Base-by-base conservation (phyloP, 1,139 yeast genomes). In the Hyphopichia buzzinii region DNA sequence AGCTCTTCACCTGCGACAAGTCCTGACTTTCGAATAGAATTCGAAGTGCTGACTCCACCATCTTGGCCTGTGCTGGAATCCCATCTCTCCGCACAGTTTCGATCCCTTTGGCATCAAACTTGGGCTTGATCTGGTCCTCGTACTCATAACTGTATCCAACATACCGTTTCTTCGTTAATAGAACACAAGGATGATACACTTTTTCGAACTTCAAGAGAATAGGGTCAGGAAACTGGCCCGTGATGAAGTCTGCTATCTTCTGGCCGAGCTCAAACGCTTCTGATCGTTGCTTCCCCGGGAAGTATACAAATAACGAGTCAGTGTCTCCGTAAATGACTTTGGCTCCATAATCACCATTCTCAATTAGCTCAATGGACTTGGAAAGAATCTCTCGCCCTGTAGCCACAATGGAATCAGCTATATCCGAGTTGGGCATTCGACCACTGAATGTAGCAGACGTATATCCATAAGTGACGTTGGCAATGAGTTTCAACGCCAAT, bases 291-390 rank as follows among this genome's bases (percentile, higher is more conserved):
- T 79, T 79, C 0, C 97, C 97, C 0, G 97, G 97, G 8, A 92
- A 71, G 52, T 87, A 86, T 2, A 92, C 90, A 69, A 92, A 92
- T 36, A 92, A 62, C 30, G 96, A 86, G 58, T 92, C 98, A 0
- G 98, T 92, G 57, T 92, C 98, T 4, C 98, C 98, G 57, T 92
- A 92, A 0, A 92, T 96, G 0, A 92, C 97, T 49, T 85, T 82
- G 0, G 96, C 97, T 2, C 92, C 90, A 86, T 88, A 86, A 24
- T 68, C 54, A 21, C 77, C 72, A 0, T 55, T 48, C 42, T 88
- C 94, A 37, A 92, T 89, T 35, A 74, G 52, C 3, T 74, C 74
- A 29, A 89, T 82, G 0, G 97, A 84, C 37, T 73, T 70, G 35
- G 79, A 81, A 36, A 92, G 60, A 0, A 89, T 83, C 55, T 90